A percentile compares a stretch with the other conserved stretches of the same genome.
These are phyloP conservation scores for Ulota crispa DNA, from an alignment of 225 moss, liverwort and hornwort species.

Conservation along the genomic window DNA sequence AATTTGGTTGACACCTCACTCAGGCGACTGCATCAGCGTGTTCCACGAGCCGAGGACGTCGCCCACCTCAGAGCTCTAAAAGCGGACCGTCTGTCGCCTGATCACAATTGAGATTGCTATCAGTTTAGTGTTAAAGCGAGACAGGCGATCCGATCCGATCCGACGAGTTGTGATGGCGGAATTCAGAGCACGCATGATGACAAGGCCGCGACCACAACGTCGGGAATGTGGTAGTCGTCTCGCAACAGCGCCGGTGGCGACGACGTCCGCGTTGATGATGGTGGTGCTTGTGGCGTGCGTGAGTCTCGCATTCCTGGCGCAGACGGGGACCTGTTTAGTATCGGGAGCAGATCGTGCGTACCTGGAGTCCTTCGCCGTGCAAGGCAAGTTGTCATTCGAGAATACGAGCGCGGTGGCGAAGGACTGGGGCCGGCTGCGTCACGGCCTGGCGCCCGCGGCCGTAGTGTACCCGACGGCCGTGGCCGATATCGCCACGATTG, in stretches of 20 bases:
- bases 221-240: background rate
- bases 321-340: background rate
- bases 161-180: constrained; percentile 5
- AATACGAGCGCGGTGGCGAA: constrained; percentile 43
- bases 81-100: background rate
- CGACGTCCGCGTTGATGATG: background rate
- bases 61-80: background rate
- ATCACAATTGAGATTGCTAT: background rate
- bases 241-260: background rate
- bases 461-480: constrained; percentile 40
- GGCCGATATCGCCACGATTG: constrained; percentile 40
- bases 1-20: constrained; percentile 52
- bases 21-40: constrained; percentile 43
- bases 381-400: constrained; percentile 37
- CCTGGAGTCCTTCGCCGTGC: constrained; percentile 30
- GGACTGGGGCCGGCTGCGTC: constrained; percentile 65
- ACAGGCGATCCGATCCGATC: background rate
- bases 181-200: background rate
- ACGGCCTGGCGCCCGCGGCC: constrained; percentile 36
- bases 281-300: constrained; percentile 4
- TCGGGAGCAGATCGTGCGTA: constrained; percentile 28
- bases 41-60: constrained; percentile 33
- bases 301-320: constrained; percentile 7
- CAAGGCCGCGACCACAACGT: constrained; percentile 9
- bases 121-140: background rate